Evolutionary conservation across 176 grass and related monocot genomes (phyloP), one percentile per base, ranked within the genome.

Genomic region (Hsuehochloa calcarea): DNA sequence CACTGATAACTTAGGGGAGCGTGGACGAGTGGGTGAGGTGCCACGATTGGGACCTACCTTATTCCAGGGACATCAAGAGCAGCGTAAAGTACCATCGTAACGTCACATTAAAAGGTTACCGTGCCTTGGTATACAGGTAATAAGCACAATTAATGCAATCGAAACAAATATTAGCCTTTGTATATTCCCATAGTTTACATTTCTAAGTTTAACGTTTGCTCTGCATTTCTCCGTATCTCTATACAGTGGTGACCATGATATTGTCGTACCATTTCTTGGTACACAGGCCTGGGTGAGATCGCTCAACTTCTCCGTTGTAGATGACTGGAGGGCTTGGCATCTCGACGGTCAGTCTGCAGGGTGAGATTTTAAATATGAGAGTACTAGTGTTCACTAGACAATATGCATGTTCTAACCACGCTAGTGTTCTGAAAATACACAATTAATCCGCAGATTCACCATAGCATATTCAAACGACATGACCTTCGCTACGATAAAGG

Each of bases 221-320:
- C 17, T 63, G 38, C 39, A 26, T 65, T 72, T 34, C 43, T 14
- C 17, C 12, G 15, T 73, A 63, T 25, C 17, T 40, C 59, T 70
- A 13, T 38, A 16, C 70, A 91, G 89, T 31, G 92, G 89, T 2
- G 92, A 94, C 34, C 92, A 91, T 77, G 92, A 94, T 82, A 0
- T 71, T 4, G 0, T 86, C 12, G 8, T 89, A 31, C 89, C 89
- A 4, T 91, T 91, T 73, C 58, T 89, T 20, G 92, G 92, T 31
- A 94, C 92, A n/a, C 74, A 87, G 45, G 60, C 71, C 15, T 94
- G 89, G 92, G 64, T 91, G 55, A 78, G 72, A 80, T 91, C 92
- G 17, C 88, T 94, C 27, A 91, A 89, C 73, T 78, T 68, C 70
- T 34, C 89, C 1, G 52, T 91, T 17, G 26, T 85, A 13, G 71